Evolutionary conservation across 306 rosid genomes (phyloP), one percentile per base, ranked within the genome.

Genomic region (Cucurbita argyrosperma): DNA sequence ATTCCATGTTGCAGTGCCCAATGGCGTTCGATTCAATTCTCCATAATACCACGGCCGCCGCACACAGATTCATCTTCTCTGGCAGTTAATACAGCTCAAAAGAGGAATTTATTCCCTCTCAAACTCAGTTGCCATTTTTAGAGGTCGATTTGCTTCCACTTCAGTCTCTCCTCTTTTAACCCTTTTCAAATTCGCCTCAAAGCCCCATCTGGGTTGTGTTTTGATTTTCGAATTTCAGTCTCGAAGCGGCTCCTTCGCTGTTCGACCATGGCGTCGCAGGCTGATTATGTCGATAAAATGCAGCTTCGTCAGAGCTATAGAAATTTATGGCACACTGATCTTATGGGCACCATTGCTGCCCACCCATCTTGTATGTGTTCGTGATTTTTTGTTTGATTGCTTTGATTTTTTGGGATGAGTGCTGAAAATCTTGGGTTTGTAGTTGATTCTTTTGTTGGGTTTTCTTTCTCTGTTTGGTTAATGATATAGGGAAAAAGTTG

Each of bases 261-360:
- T 58, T 0, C 8, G 57, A 77, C 10, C 55, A 86, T 84, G 90
- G 84, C 86, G 47, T 82, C 85, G 55, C 88, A 84, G 76, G 52
- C 52, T 16, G 79, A 56, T 47, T 66, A 80, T 49, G 60, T 80
- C 6, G 88, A 86, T 15, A 88, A 84, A 83, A 81, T 88, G 89
- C 87, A 88, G 82, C 54, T 76, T 21, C 88, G 90, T 50, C 82
- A 88, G 89, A 81, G 71, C 40, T 88, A 74, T 76, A 82, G 83
- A 16, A 85, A 86, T 74, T 8, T 86, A 79, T 86, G 94, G 94
- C 94, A 86, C 78, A 15, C 89, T 12, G 83, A 88, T 77, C 87
- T 86, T 71, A 35, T 74, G 63, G 42, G 70, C 8, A 82, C 88
- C 55, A 76, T 88, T 40, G 75, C 59, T 16, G 84, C 84, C 2